Conservation (phyloP, 176 grass and related monocot species). For the Cenchrus americanus region DNA sequence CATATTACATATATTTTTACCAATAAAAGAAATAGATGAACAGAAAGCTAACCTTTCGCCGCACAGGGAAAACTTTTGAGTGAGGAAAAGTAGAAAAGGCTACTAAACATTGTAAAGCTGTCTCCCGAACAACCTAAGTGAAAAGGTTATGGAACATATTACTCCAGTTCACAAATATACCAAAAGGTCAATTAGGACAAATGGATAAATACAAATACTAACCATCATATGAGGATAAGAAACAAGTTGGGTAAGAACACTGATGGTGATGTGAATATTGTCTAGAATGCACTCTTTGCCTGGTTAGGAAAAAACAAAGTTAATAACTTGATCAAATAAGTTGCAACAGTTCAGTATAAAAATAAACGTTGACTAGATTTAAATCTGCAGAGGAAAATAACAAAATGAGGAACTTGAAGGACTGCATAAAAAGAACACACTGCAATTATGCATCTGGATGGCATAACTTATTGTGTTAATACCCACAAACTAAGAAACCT, state of each 20-base stretch:
- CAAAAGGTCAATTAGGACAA: constrained; percentile 16
- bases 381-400: constrained; percentile 39
- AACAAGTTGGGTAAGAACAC: constrained; percentile 61
- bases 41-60: constrained; percentile 60
- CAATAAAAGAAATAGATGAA: constrained; percentile 28
- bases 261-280: constrained; percentile 70
- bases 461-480: constrained; percentile 11
- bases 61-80: constrained; percentile 85
- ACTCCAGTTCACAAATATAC: constrained; percentile 22
- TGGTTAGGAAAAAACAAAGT: constrained; percentile 40
- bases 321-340: constrained; percentile 24
- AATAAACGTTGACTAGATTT: not conserved
- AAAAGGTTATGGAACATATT: constrained; percentile 39
- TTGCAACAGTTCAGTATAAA: constrained; percentile 7
- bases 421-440: not conserved
- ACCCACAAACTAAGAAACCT: constrained; percentile 13
- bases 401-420: constrained; percentile 29
- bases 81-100: constrained; percentile 84
- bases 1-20: constrained; percentile 29
- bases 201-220: constrained; percentile 30
- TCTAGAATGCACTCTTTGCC: constrained; percentile 78
- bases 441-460: not conserved
- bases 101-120: constrained; percentile 82
- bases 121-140: constrained; percentile 89
- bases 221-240: constrained; percentile 93